Evolutionary conservation across 2,329 filamentous ascomycete genomes (phyloP).

Genomic region (Fusarium armeniacum): DNA sequence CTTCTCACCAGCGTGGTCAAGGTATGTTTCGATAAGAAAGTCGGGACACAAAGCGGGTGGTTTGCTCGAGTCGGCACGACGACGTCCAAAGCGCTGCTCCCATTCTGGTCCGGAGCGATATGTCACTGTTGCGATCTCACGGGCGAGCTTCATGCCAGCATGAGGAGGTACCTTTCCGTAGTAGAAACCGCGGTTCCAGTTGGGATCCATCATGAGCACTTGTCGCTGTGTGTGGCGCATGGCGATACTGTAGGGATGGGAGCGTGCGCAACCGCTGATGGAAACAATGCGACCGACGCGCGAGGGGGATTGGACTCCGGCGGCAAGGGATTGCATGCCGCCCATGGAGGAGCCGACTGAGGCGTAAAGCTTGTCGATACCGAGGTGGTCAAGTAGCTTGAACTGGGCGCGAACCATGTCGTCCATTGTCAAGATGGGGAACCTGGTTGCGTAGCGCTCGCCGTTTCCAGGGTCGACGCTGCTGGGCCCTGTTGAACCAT

Average conservation of each 20-base stretch:
- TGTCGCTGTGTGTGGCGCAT: conserved; percentile 98
- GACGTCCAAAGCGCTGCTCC: conserved; percentile 92
- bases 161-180: conserved; percentile 91
- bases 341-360: conserved; percentile 98
- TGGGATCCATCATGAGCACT: conserved; percentile 98
- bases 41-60: conserved; percentile 96
- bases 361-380: conserved; percentile 84
- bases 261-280: conserved; percentile 93
- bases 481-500: conserved; percentile 91
- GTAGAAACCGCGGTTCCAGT: conserved; percentile 97
- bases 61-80: conserved; percentile 86
- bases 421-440: conserved; percentile 94
- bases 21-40: conserved; percentile 97
- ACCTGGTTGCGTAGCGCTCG: conserved; percentile 90
- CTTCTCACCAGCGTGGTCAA: conserved; percentile 98
- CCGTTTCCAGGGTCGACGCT: conserved; percentile 91
- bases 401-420: conserved; percentile 99
- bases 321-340: conserved; percentile 95
- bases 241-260: conserved; percentile 97
- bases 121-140: conserved; percentile 97
- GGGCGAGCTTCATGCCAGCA: conserved; percentile 96
- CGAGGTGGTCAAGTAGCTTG: conserved; percentile 83
- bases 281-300: conserved; percentile 86
- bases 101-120: conserved; percentile 97
- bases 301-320: conserved; percentile 85